Conservation (phyloP, 768 basidiomycete genomes). For the Tephrocybe rancida region DNA sequence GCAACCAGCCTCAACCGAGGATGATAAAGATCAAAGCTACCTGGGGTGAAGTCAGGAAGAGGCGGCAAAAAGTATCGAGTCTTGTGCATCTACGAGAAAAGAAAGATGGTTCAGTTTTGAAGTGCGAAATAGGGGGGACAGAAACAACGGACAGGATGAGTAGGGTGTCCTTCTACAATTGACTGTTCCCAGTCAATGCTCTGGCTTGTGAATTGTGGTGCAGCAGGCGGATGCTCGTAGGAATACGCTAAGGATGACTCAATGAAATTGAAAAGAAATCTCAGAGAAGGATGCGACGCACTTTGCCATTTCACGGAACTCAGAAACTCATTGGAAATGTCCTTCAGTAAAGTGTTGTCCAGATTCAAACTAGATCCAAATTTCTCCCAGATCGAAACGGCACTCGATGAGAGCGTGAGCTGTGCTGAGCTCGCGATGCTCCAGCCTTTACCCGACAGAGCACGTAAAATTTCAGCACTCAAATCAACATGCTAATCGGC, state of each 20-base stretch:
- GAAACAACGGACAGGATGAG: conserved; percentile 47
- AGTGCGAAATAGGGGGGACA: neutral
- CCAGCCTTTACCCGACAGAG: conserved; percentile 29
- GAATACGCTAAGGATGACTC: conserved; percentile 36
- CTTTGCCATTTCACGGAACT: conserved; percentile 59
- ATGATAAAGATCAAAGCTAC: conserved; percentile 50
- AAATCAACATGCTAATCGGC: conserved; percentile 31
- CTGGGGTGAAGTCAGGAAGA: conserved; percentile 44
- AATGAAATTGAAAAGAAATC: neutral
- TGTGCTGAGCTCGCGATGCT: conserved; percentile 20
- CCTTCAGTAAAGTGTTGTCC: conserved; percentile 31
- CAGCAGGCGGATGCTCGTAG: conserved; percentile 48
- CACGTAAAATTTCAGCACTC: conserved; percentile 23
- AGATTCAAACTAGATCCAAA: conserved; percentile 40
- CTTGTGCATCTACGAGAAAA: conserved; percentile 54
- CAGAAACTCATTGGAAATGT: conserved; percentile 49
- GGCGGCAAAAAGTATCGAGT: conserved; percentile 55
- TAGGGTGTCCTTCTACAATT: conserved; percentile 62
- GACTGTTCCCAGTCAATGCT: conserved; percentile 66
- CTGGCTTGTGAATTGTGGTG: conserved; percentile 45
- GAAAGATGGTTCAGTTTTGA: neutral
- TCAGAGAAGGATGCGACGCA: conserved; percentile 20
- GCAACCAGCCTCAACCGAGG: conserved; percentile 51
- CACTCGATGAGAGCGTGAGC: conserved; percentile 32
- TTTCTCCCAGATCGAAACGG: conserved; percentile 44